phyloP scores from a whole-genome alignment of 495 filamentous ascomycete genomes.

The Xylaria curta region DNA sequence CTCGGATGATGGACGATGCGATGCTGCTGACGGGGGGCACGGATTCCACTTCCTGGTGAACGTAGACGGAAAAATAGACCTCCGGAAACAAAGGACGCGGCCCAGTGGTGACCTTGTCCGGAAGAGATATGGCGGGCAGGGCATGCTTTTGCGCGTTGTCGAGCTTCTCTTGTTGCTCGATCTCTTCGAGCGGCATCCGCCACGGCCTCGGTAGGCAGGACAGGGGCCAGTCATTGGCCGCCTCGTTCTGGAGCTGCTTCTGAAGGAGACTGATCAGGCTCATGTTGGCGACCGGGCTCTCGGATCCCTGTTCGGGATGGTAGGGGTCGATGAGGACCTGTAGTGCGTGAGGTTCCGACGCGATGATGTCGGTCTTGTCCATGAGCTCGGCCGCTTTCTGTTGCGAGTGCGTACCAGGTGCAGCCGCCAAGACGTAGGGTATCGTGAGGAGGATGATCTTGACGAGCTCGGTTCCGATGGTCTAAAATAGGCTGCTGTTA shows the following conservation, averaged over 20 bases:
- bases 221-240: slow-evolving; percentile 72
- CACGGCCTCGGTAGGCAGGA: slow-evolving; percentile 85
- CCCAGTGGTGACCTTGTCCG: slow-evolving; percentile 75
- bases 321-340: slow-evolving; percentile 87
- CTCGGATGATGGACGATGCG: slow-evolving; percentile 80
- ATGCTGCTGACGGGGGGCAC: slow-evolving; percentile 80
- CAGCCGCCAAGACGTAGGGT: slow-evolving; percentile 84
- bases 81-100: slow-evolving; percentile 84
- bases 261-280: slow-evolving; percentile 87
- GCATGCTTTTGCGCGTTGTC: slow-evolving; percentile 69
- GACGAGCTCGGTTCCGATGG: slow-evolving; percentile 86
- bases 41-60: slow-evolving; percentile 87
- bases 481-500: slow-evolving; percentile 44
- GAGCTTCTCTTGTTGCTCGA: slow-evolving; percentile 60
- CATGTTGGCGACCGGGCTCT: slow-evolving; percentile 46
- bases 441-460: slow-evolving; percentile 94
- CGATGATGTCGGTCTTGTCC: slow-evolving; percentile 91
- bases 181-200: slow-evolving; percentile 61
- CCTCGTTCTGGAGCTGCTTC: slow-evolving; percentile 78
- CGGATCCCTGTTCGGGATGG: slow-evolving; percentile 56
- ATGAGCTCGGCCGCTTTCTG: slow-evolving; percentile 77
- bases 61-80: slow-evolving; percentile 91
- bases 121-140: slow-evolving; percentile 76
- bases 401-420: slow-evolving; percentile 65
- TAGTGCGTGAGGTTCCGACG: slow-evolving; percentile 78